Evolutionary conservation across 2,329 filamentous ascomycete genomes (phyloP).

Genomic region (Fusarium sororula): DNA sequence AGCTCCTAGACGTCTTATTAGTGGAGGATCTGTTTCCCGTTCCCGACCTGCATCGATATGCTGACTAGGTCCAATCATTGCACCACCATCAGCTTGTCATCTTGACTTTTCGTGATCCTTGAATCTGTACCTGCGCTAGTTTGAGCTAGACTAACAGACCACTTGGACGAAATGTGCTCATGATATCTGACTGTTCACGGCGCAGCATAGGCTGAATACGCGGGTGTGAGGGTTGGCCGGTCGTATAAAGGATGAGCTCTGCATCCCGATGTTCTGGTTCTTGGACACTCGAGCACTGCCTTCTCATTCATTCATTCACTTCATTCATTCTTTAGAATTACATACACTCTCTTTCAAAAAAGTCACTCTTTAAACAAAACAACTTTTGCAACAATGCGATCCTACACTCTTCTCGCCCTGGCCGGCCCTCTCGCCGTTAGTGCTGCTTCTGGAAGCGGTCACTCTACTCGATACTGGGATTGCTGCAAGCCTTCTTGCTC

Average conservation of each 20-base stretch:
- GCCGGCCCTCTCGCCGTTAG: slow-evolving; percentile 35
- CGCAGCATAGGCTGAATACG: not conserved
- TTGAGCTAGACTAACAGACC: slow-evolving; percentile 16
- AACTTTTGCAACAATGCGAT: slow-evolving; percentile 34
- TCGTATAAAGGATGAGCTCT: slow-evolving; percentile 26
- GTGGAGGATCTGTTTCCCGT: slow-evolving; percentile 39
- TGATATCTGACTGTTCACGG: slow-evolving; percentile 3
- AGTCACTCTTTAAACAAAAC: slow-evolving; percentile 20
- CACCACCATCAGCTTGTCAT: slow-evolving; percentile 29
- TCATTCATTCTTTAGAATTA: slow-evolving; percentile 23
- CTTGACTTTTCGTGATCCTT: slow-evolving; percentile 23
- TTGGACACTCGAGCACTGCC: slow-evolving; percentile 8
- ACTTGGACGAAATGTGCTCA: slow-evolving; percentile 23
- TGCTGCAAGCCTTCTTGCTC: slow-evolving; percentile 77
- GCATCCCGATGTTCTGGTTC: not conserved
- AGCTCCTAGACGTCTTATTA: slow-evolving; percentile 32
- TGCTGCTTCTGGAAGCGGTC: slow-evolving; percentile 43
- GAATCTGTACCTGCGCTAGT: slow-evolving; percentile 21
- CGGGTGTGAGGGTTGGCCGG: not conserved
- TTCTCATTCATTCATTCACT: slow-evolving; percentile 26
- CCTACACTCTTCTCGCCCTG: slow-evolving; percentile 37
- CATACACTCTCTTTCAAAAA: slow-evolving; percentile 29
- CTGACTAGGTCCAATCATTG: slow-evolving; percentile 29
- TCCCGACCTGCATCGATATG: slow-evolving; percentile 18
- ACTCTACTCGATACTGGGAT: slow-evolving; percentile 63